phyloP scores from a whole-genome alignment of 2,329 filamentous ascomycete species.

The Aspergillus felis region DNA sequence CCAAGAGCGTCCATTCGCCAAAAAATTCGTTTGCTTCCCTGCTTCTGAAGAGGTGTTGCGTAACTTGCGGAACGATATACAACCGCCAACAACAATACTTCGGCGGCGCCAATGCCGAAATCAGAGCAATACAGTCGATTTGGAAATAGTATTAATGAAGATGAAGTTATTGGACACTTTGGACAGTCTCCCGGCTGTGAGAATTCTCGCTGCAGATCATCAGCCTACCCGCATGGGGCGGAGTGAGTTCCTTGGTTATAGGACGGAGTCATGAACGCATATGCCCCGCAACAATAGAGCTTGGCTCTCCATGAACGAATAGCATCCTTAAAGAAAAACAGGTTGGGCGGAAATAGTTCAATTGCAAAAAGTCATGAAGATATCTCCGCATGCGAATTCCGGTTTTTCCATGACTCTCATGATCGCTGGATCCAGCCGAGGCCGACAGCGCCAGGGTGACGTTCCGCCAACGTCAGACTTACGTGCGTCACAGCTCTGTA shows the following conservation, averaged over 20 bases:
- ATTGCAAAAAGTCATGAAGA: not conserved
- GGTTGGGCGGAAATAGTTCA: not conserved
- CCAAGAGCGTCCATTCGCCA: not conserved
- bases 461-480: constrained; percentile 7
- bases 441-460: constrained; percentile 7
- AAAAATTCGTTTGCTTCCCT: not conserved
- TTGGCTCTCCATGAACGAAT: not conserved
- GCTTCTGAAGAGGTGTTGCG: not conserved
- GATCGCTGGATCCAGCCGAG: not conserved
- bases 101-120: not conserved
- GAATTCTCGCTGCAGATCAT: not conserved
- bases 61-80: not conserved
- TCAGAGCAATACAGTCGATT: not conserved
- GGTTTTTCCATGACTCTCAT: not conserved
- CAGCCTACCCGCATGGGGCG: not conserved
- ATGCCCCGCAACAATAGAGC: too few species aligned
- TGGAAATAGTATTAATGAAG: not conserved
- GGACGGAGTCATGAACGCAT: not conserved
- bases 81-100: not conserved
- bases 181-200: too few species aligned
- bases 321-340: not conserved
- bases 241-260: not conserved
- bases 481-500: not conserved
- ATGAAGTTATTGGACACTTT: not conserved
- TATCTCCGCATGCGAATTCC: not conserved